These are phyloP conservation scores for Colletotrichum noveboracense DNA, from an alignment of 2,329 filamentous ascomycete species.

Conservation along the genomic window DNA sequence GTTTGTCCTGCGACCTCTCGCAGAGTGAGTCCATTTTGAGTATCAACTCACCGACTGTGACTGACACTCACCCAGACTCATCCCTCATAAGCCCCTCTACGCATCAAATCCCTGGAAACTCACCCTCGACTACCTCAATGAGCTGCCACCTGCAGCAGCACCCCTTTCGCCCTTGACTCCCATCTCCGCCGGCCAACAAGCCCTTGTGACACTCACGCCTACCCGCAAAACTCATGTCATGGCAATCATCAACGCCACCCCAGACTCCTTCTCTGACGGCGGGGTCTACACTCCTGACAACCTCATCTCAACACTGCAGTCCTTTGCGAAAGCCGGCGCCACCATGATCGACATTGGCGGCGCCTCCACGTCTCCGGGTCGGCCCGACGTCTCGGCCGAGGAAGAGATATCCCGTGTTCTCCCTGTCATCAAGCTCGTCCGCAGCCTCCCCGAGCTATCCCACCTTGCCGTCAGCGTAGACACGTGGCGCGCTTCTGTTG, in stretches of 20 bases:
- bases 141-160: constrained; percentile 53
- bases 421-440: constrained; percentile 78
- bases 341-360: constrained; percentile 92
- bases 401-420: constrained; percentile 82
- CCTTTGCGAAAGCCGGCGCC: constrained; percentile 72
- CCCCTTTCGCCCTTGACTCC: constrained; percentile 66
- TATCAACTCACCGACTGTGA: not conserved
- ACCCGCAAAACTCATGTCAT: constrained; percentile 78
- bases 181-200: constrained; percentile 44
- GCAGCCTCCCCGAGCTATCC: constrained; percentile 65
- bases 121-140: constrained; percentile 65
- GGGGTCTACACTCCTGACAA: constrained; percentile 64
- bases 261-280: constrained; percentile 96
- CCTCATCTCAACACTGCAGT: constrained; percentile 63
- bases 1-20: constrained; percentile 88
- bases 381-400: constrained; percentile 68
- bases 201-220: constrained; percentile 63
- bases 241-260: constrained; percentile 94
- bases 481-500: constrained; percentile 88
- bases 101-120: constrained; percentile 63
- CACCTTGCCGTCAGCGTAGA: constrained; percentile 84
- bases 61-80: constrained; percentile 46
- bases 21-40: constrained; percentile 61
- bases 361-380: constrained; percentile 85
- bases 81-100: constrained; percentile 59